phyloP scores from a whole-genome alignment of 192 early-diverging fungal genomes.

The Anaeromyces robustus region DNA sequence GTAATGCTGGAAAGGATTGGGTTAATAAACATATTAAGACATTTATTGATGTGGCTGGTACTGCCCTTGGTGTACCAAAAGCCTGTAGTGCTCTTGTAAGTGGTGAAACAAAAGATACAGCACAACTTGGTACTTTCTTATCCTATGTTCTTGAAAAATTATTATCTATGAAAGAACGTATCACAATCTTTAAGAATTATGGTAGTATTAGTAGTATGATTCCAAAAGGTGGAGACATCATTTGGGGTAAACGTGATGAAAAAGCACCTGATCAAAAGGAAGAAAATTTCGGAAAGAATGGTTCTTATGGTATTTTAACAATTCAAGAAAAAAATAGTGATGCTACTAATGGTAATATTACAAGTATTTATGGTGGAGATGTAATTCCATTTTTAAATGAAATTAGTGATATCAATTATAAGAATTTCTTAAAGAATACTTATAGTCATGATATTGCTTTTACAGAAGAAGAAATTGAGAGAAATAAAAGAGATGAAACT shows the following conservation, averaged over 20 bases:
- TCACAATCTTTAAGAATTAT: slow-evolving; percentile 66
- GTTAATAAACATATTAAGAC: slow-evolving; percentile 57
- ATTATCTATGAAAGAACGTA: slow-evolving; percentile 58
- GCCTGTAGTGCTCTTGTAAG: slow-evolving; percentile 6
- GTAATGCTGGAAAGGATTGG: slow-evolving; percentile 57
- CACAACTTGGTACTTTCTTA: slow-evolving; percentile 56
- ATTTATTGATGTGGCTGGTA: slow-evolving; percentile 73
- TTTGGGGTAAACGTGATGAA: slow-evolving; percentile 50
- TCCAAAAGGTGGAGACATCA: slow-evolving; percentile 61
- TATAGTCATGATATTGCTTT: slow-evolving; percentile 53
- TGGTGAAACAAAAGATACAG: slow-evolving; percentile 74
- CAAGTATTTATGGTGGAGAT: background rate
- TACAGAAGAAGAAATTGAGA: slow-evolving; percentile 37
- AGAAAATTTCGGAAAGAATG: background rate
- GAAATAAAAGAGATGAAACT: slow-evolving; percentile 32
- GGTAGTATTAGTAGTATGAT: slow-evolving; percentile 58
- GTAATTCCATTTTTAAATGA: slow-evolving; percentile 22
- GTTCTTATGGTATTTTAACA: background rate
- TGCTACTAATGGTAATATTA: background rate
- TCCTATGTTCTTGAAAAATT: slow-evolving; percentile 71
- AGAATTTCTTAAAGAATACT: slow-evolving; percentile 26
- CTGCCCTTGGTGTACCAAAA: slow-evolving; percentile 75
- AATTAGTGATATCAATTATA: slow-evolving; percentile 26
- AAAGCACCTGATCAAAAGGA: slow-evolving; percentile 60
- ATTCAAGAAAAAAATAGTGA: background rate